Evolutionary conservation across 2,329 filamentous ascomycete genomes (phyloP).

Genomic region (Pseudogymnoascus sp.): DNA sequence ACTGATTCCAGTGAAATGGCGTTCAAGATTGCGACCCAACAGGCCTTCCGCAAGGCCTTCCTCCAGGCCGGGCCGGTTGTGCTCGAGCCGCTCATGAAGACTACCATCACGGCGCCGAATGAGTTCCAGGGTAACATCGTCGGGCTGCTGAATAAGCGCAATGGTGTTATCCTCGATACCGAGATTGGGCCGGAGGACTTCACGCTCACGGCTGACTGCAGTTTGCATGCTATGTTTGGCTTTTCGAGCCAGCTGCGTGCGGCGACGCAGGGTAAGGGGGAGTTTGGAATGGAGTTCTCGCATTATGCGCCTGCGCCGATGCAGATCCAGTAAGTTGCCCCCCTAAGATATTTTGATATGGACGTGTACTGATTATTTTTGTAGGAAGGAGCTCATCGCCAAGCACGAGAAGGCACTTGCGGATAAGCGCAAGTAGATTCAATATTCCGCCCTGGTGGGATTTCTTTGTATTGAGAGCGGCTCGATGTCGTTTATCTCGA

Average conservation of each 20-base stretch:
- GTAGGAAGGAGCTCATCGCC: slow-evolving; percentile 56
- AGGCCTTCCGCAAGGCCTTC: slow-evolving; percentile 95
- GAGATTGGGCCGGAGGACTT: slow-evolving; percentile 94
- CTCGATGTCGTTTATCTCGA: background rate
- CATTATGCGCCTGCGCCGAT: slow-evolving; percentile 83
- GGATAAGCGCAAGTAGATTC: slow-evolving; percentile 36
- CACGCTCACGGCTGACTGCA: slow-evolving; percentile 84
- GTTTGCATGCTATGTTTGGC: slow-evolving; percentile 94
- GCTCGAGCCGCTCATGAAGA: slow-evolving; percentile 97
- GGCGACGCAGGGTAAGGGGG: slow-evolving; percentile 94
- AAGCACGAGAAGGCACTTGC: slow-evolving; percentile 61
- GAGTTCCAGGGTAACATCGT: slow-evolving; percentile 98
- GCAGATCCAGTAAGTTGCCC: slow-evolving; percentile 75
- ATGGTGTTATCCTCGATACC: slow-evolving; percentile 88
- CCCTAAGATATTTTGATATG: background rate
- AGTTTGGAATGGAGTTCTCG: slow-evolving; percentile 98
- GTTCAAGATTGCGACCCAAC: slow-evolving; percentile 89
- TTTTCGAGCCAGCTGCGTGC: slow-evolving; percentile 88
- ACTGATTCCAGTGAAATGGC: slow-evolving; percentile 96
- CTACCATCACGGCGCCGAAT: slow-evolving; percentile 85
- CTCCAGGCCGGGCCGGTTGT: slow-evolving; percentile 71
- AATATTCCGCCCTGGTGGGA: background rate
- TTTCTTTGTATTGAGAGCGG: background rate
- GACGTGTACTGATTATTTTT: slow-evolving; percentile 7
- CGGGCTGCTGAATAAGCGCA: slow-evolving; percentile 92